phyloP scores from a whole-genome alignment of 1,139 yeast genomes.

The Trichomonascaceae sp. region DNA sequence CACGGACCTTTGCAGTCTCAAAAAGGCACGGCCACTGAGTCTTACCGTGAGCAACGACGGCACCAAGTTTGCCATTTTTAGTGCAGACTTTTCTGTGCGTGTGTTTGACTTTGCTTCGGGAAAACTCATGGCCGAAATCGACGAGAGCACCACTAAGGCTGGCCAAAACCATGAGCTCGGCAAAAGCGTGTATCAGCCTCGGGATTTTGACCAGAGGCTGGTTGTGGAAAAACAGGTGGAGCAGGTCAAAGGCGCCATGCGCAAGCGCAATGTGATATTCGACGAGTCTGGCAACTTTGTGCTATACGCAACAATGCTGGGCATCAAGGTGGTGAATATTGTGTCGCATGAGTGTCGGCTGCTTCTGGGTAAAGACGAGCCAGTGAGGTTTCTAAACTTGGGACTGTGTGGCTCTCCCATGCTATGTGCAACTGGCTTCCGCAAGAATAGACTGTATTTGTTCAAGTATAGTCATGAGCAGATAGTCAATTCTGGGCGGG shows the following conservation, averaged over 20 bases:
- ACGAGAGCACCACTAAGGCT: conserved; percentile 21
- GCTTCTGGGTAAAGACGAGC: conserved; percentile 27
- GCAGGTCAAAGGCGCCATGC: conserved; percentile 7
- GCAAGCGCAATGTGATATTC: conserved; percentile 20
- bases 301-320: conserved; percentile 25
- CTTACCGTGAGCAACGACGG: conserved; percentile 21
- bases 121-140: conserved; percentile 25
- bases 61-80: conserved; percentile 19
- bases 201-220: conserved; percentile 20
- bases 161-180: conserved; percentile 20
- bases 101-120: conserved; percentile 29
- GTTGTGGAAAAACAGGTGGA: conserved; percentile 20
- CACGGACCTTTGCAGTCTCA: conserved; percentile 32
- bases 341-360: conserved; percentile 20
- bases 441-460: conserved; percentile 24
- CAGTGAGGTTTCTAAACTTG: conserved; percentile 18
- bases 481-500: conserved; percentile 10
- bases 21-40: conserved; percentile 22
- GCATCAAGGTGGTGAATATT: conserved; percentile 28
- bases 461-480: conserved; percentile 23
- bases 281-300: conserved; percentile 28
- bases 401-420: conserved; percentile 26
- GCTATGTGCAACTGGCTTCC: conserved; percentile 25
- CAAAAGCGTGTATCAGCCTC: conserved; percentile 14
- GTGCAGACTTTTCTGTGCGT: conserved; percentile 27